A percentile compares a stretch with the other conserved stretches of the same genome.
Conservation (phyloP, 352 stramenopile genomes). For the Phytophthora aleatoria region DNA sequence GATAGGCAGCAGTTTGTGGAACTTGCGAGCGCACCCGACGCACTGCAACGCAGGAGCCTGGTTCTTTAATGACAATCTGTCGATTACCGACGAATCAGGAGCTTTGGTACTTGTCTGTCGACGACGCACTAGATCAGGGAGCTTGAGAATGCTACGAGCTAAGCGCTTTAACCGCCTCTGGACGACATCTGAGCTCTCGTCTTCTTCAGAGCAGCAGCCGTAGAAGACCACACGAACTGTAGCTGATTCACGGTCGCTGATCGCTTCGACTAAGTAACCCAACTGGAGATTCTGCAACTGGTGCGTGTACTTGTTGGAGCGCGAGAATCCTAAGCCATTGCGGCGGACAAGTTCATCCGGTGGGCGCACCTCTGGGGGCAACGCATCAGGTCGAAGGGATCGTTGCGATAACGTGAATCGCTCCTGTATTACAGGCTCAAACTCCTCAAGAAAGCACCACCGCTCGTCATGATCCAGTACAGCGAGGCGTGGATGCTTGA, state of each 20-base stretch:
- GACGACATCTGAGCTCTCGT: background rate
- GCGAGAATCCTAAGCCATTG: conserved; percentile 9
- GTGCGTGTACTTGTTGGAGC: conserved; percentile 17
- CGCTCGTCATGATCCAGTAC: conserved; percentile 34
- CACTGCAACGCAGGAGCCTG: conserved; percentile 30
- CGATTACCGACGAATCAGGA: conserved; percentile 12
- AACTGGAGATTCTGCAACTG: conserved; percentile 21
- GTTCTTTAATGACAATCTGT: conserved; percentile 1
- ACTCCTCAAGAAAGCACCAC: conserved; percentile 40
- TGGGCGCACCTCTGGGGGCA: conserved; percentile 25
- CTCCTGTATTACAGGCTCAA: conserved; percentile 4
- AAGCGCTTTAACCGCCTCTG: conserved; percentile 18
- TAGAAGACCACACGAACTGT: conserved; percentile 28
- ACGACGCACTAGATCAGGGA: conserved; percentile 24
- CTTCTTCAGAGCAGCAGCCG: background rate
- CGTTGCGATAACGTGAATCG: conserved; percentile 33
- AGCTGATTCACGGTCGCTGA: conserved; percentile 9
- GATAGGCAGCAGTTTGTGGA: conserved; percentile 30
- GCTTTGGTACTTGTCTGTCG: conserved; percentile 17
- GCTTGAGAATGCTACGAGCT: conserved; percentile 17
- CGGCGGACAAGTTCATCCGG: conserved; percentile 20
- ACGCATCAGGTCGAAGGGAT: conserved; percentile 30
- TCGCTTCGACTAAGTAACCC: conserved; percentile 21
- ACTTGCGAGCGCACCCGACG: conserved; percentile 49
- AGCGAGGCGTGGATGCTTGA: conserved; percentile 27